Percentiles rank a stretch among this genome's conserved stretches.
Conservation (phyloP, 768 basidiomycete genomes). For the Candolleomyces eurysporus region DNA sequence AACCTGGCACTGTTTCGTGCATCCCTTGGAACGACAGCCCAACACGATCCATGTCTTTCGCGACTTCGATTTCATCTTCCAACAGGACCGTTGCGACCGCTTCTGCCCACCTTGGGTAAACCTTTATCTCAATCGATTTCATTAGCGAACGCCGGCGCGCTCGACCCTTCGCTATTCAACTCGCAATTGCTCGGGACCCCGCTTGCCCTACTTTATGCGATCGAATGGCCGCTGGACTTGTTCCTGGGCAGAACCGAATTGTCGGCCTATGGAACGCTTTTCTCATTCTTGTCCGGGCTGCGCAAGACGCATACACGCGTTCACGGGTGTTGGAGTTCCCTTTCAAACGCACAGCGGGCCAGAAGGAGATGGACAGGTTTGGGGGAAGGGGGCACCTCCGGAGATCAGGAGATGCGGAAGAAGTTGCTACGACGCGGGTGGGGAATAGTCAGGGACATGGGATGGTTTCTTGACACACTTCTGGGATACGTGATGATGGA, state of each 20-base stretch:
- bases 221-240: slow-evolving; percentile 87
- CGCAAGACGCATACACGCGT: slow-evolving; percentile 82
- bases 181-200: slow-evolving; percentile 80
- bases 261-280: slow-evolving; percentile 69
- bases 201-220: slow-evolving; percentile 63
- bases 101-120: slow-evolving; percentile 68
- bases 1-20: slow-evolving; percentile 85
- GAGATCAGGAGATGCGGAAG: slow-evolving; percentile 64
- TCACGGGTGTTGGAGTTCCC: slow-evolving; percentile 78
- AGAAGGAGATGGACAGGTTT: slow-evolving; percentile 84
- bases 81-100: slow-evolving; percentile 75
- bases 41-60: slow-evolving; percentile 77
- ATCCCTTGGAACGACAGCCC: slow-evolving; percentile 84
- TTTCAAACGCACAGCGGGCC: slow-evolving; percentile 84
- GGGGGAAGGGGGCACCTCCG: slow-evolving; percentile 79
- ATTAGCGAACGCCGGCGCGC: neutral
- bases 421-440: slow-evolving; percentile 75
- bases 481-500: slow-evolving; percentile 88
- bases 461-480: slow-evolving; percentile 86
- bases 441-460: slow-evolving; percentile 86
- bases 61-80: slow-evolving; percentile 76
- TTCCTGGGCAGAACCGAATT: slow-evolving; percentile 80
- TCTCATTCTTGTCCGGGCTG: slow-evolving; percentile 80
- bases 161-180: slow-evolving; percentile 56
- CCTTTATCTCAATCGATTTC: slow-evolving; percentile 23